Conservation (phyloP, 345 rosid genomes). For the Hibiscus mutabilis region DNA sequence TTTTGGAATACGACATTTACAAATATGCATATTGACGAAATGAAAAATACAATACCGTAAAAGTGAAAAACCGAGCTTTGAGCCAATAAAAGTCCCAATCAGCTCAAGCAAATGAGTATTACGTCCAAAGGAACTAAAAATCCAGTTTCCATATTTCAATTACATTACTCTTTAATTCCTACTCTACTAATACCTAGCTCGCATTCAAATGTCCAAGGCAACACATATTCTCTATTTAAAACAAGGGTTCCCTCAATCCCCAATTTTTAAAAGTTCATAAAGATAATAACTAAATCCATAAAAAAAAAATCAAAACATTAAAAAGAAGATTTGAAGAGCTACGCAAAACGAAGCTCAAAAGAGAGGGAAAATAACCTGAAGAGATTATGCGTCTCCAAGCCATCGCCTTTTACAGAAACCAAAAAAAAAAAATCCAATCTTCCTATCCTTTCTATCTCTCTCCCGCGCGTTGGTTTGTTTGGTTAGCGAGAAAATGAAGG, state of each 20-base stretch:
- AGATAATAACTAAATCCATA: background rate
- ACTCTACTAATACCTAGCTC: background rate
- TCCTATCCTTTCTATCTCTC: slow-evolving; percentile 4
- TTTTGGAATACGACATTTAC: background rate
- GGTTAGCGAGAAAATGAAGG: slow-evolving; percentile 13
- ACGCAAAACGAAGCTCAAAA: background rate
- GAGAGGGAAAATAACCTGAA: slow-evolving; percentile 35
- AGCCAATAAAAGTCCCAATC: background rate
- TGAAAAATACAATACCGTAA: background rate
- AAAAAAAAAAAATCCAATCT: slow-evolving; percentile 7
- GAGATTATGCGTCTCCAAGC: slow-evolving; percentile 88
- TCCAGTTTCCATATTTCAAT: background rate
- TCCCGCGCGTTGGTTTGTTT: slow-evolving; percentile 5
- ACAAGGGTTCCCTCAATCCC: slow-evolving; percentile 11
- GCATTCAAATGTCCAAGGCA: background rate
- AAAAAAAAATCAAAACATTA: background rate
- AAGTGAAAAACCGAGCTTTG: background rate
- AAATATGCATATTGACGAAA: background rate
- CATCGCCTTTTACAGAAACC: slow-evolving; percentile 33
- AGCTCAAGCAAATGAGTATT: background rate
- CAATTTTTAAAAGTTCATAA: background rate
- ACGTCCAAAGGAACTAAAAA: background rate
- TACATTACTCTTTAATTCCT: background rate
- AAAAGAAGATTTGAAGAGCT: background rate
- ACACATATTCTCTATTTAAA: background rate